A percentile compares a stretch with the other conserved stretches of the same genome.
These are phyloP conservation scores for Gossypium gossypioides DNA, from an alignment of 441 rosid genomes.

Conservation along the genomic window DNA sequence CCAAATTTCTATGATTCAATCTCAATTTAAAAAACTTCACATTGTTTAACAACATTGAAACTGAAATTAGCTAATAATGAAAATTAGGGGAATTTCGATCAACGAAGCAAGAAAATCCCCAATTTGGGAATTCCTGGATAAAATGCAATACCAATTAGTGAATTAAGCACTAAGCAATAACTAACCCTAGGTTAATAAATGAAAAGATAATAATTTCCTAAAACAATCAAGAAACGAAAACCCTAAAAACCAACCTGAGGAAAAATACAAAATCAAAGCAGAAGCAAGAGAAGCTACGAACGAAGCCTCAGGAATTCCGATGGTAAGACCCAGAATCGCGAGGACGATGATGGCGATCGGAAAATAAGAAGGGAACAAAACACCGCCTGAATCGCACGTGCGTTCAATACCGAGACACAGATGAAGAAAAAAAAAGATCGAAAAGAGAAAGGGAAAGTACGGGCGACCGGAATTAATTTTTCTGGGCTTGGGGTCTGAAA, in stretches of 20 bases:
- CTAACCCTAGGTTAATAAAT: slow-evolving; percentile 4
- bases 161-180: neutral
- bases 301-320: neutral
- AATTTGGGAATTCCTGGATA: slow-evolving; percentile 1
- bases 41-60: neutral
- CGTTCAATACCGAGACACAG: neutral
- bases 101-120: slow-evolving; percentile 1
- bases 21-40: neutral
- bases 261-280: neutral
- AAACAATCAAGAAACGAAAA: neutral
- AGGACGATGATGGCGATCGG: slow-evolving; percentile 7
- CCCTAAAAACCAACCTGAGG: slow-evolving; percentile 10
- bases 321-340: neutral
- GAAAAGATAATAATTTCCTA: neutral
- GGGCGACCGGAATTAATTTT: slow-evolving; percentile 4
- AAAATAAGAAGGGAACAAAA: neutral
- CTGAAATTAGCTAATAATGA: neutral
- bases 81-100: neutral
- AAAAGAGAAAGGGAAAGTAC: neutral
- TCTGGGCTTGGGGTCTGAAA: neutral
- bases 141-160: neutral
- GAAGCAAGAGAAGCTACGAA: neutral
- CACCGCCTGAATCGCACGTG: slow-evolving; percentile 16
- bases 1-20: neutral
- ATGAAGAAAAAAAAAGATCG: neutral